A percentile compares a stretch with the other conserved stretches of the same genome.
Evolutionary conservation across 1,284 basidiomycete species (phyloP).

Genomic region (Trichosporon sp.): DNA sequence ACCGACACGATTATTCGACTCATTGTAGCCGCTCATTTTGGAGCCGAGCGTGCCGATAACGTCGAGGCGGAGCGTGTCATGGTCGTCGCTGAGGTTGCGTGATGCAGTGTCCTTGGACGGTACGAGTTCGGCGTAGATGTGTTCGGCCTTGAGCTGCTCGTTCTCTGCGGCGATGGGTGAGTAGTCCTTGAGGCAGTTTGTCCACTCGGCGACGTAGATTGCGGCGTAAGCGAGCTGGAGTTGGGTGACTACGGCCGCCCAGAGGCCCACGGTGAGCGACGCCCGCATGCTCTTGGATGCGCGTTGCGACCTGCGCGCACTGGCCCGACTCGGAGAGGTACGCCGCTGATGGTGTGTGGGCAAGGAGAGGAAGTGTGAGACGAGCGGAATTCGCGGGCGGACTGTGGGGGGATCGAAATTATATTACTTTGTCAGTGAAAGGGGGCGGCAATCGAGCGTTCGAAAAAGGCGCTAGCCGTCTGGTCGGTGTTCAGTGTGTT

Average conservation of each 20-base stretch:
- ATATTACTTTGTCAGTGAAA: slow-evolving; percentile 8
- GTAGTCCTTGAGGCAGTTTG: slow-evolving; percentile 26
- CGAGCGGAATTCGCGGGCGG: neutral
- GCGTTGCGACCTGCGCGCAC: neutral
- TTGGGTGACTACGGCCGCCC: slow-evolving; percentile 10
- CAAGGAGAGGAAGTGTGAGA: neutral
- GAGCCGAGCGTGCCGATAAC: slow-evolving; percentile 43
- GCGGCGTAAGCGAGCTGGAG: slow-evolving; percentile 21
- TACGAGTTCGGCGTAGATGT: slow-evolving; percentile 68
- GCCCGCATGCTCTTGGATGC: slow-evolving; percentile 4
- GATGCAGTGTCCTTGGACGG: slow-evolving; percentile 44
- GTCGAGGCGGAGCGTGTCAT: slow-evolving; percentile 42
- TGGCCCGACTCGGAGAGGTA: neutral
- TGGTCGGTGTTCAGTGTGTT: neutral
- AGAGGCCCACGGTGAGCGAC: neutral
- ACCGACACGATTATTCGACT: slow-evolving; percentile 46
- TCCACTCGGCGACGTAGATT: slow-evolving; percentile 26
- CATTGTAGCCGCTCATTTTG: slow-evolving; percentile 58
- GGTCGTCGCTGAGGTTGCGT: slow-evolving; percentile 35
- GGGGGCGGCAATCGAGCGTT: neutral
- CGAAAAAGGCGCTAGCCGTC: neutral
- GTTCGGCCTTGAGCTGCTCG: slow-evolving; percentile 56
- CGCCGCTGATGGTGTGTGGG: neutral
- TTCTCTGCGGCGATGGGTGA: slow-evolving; percentile 19
- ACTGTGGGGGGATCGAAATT: neutral